Conservation (phyloP, 495 filamentous ascomycete genomes). For the Daldinia grandis region DNA sequence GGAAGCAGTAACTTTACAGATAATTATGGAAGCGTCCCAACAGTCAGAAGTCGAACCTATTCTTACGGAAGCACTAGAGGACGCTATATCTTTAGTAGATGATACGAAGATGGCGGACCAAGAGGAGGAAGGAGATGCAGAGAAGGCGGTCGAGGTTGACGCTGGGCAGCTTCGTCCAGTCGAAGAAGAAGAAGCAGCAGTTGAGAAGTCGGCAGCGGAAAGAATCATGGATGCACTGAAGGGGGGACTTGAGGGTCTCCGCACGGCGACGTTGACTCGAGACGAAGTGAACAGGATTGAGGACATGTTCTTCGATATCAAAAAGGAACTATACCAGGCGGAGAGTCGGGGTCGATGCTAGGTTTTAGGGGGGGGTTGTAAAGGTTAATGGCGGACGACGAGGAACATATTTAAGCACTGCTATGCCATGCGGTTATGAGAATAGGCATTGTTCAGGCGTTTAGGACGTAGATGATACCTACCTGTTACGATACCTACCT, state of each 20-base stretch:
- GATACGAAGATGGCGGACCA: constrained; percentile 14
- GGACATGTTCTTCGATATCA: constrained; percentile 73
- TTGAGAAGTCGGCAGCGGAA: constrained; percentile 31
- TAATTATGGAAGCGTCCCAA: constrained; percentile 45
- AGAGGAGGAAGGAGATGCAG: constrained; percentile 4
- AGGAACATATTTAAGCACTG: constrained; percentile 6
- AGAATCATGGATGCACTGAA: constrained; percentile 61
- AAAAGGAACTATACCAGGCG: constrained; percentile 69
- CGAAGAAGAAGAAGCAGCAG: constrained; percentile 16
- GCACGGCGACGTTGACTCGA: constrained; percentile 58
- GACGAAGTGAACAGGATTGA: constrained; percentile 67
- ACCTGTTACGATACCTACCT: no score
- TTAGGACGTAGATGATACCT: constrained; percentile 11
- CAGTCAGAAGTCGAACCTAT: constrained; percentile 34
- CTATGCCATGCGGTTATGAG: constrained; percentile 14
- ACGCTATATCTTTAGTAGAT: constrained; percentile 6
- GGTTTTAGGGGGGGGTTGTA: constrained; percentile 4
- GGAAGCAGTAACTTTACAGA: constrained; percentile 44
- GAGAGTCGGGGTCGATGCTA: constrained; percentile 55
- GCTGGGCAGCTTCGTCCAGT: constrained; percentile 2
- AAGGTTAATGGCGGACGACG: constrained; percentile 12
- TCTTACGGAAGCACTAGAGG: constrained; percentile 2
- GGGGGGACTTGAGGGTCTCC: constrained; percentile 60
- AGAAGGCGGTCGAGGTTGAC: constrained; percentile 10
- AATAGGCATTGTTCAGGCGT: constrained; percentile 26